Evolutionary conservation across 1,139 yeast species (phyloP).

Genomic region (Candida pseudoviswanathii): DNA sequence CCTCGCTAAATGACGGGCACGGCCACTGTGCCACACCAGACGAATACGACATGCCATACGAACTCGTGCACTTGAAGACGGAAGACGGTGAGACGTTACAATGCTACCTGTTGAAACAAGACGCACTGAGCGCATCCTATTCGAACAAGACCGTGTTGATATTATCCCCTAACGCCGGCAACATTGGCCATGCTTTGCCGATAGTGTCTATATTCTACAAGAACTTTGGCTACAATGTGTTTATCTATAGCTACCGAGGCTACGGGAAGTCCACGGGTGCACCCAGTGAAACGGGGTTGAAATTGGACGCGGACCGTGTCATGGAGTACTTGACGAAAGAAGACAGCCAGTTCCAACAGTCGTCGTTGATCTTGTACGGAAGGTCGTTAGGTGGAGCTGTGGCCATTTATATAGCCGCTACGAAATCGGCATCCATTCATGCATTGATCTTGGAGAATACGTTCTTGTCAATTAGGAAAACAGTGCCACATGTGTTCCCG

Average conservation of each 20-base stretch:
- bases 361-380: slow-evolving; percentile 75
- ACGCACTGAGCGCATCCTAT: slow-evolving; percentile 40
- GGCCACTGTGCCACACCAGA: slow-evolving; percentile 80
- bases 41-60: slow-evolving; percentile 67
- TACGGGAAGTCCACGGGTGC: slow-evolving; percentile 84
- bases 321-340: slow-evolving; percentile 59
- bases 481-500: slow-evolving; percentile 85
- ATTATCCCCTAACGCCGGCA: slow-evolving; percentile 94
- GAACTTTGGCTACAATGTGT: slow-evolving; percentile 72
- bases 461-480: slow-evolving; percentile 73
- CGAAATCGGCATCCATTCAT: slow-evolving; percentile 47
- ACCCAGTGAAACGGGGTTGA: slow-evolving; percentile 79
- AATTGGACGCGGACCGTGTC: slow-evolving; percentile 77
- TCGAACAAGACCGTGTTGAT: slow-evolving; percentile 72
- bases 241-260: slow-evolving; percentile 88
- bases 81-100: slow-evolving; percentile 60
- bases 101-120: slow-evolving; percentile 51
- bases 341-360: slow-evolving; percentile 50
- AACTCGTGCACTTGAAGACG: slow-evolving; percentile 62
- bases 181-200: slow-evolving; percentile 91
- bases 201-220: slow-evolving; percentile 71
- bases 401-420: slow-evolving; percentile 77
- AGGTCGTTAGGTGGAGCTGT: slow-evolving; percentile 96
- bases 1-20: slow-evolving; percentile 77
- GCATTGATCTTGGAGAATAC: slow-evolving; percentile 86